A percentile compares a stretch with the other conserved stretches of the same genome.
Evolutionary conservation across 129 eudicot species (phyloP).

Genomic region (Calendula officinalis): DNA sequence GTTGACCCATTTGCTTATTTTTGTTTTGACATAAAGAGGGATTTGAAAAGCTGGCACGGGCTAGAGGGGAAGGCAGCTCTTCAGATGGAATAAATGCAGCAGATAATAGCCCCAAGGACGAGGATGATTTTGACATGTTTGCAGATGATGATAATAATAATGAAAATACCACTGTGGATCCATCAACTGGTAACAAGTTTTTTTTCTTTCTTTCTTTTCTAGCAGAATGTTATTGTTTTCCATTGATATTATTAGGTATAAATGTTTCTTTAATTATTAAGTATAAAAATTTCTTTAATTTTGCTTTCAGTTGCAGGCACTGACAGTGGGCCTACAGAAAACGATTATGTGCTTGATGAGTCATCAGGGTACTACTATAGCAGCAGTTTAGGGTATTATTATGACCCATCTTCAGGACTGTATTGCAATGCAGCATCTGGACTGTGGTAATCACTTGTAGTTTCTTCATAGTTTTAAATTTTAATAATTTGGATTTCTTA

Average conservation of each 20-base stretch:
- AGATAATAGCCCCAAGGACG: constrained; percentile 28
- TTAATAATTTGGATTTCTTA: not conserved
- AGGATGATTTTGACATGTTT: constrained; percentile 74
- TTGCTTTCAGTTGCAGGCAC: constrained; percentile 38
- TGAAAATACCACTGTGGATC: constrained; percentile 38
- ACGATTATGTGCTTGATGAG: constrained; percentile 73
- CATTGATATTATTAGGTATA: too few relatives aligned
- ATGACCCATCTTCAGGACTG: constrained; percentile 75
- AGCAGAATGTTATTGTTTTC: too few relatives aligned
- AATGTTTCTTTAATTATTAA: not conserved
- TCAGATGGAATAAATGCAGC: constrained; percentile 26
- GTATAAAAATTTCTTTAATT: not conserved
- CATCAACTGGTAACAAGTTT: constrained; percentile 26
- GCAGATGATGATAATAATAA: constrained; percentile 60
- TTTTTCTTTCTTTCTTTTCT: not conserved
- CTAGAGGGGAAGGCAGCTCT: constrained; percentile 64
- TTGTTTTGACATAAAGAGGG: constrained; percentile 56
- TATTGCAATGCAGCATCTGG: constrained; percentile 83
- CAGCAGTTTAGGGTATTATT: constrained; percentile 83
- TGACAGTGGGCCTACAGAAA: constrained; percentile 55
- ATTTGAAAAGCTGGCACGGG: constrained; percentile 71
- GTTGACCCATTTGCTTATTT: constrained; percentile 4
- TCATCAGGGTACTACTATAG: constrained; percentile 97
- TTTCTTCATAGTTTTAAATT: not conserved
- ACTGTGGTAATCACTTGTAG: constrained; percentile 60